Percentiles rank a stretch among this genome's conserved stretches.
phyloP scores from a whole-genome alignment of 306 rosid genomes.

The Vigna angularis region DNA sequence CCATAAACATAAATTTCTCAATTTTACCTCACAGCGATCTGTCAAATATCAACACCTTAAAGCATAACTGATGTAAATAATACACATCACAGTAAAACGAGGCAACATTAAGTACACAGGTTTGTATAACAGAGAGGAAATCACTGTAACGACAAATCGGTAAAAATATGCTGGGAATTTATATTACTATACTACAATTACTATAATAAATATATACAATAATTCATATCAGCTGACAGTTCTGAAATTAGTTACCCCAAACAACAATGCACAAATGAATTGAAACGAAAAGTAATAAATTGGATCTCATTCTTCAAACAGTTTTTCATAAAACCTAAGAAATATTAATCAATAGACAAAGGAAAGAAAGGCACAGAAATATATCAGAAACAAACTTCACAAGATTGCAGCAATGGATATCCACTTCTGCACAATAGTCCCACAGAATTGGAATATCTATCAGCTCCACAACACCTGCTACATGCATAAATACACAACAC shows the following conservation, averaged over 20 bases:
- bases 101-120: not conserved
- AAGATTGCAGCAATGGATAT: not conserved
- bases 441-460: not conserved
- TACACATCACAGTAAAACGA: not conserved
- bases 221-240: not conserved
- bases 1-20: not conserved
- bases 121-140: not conserved
- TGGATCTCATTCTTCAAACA: not conserved
- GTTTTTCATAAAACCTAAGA: not conserved
- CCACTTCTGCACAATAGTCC: not conserved
- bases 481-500: not conserved
- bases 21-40: not conserved
- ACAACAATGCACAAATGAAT: not conserved
- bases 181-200: not conserved
- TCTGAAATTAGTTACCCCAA: not conserved
- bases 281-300: too few species aligned
- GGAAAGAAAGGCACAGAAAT: not conserved
- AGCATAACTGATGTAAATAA: not conserved
- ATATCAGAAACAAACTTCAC: not conserved
- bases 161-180: too few species aligned
- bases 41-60: not conserved
- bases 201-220: not conserved
- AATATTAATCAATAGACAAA: not conserved
- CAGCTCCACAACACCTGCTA: not conserved
- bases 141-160: not conserved